phyloP scores from a whole-genome alignment of 768 basidiomycete species.

The Cubamyces lactineus region DNA sequence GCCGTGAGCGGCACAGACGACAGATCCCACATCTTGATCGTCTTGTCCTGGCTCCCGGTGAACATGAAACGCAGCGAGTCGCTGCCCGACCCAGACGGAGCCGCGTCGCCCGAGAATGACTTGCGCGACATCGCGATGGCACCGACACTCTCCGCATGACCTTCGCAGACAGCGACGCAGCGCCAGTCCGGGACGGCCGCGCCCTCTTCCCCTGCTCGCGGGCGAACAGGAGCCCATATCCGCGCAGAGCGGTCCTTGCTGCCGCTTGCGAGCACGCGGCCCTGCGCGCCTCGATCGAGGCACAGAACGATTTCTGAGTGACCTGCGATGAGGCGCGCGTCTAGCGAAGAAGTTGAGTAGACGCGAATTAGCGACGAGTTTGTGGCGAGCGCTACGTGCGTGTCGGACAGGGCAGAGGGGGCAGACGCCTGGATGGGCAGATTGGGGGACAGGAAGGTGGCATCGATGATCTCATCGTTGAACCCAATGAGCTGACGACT shows the following conservation, averaged over 20 bases:
- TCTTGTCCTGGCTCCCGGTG: slow-evolving; percentile 95
- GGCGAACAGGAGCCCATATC: slow-evolving; percentile 63
- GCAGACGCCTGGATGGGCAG: slow-evolving; percentile 31
- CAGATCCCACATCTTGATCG: slow-evolving; percentile 99
- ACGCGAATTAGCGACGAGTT: slow-evolving; percentile 95
- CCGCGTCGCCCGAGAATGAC: slow-evolving; percentile 33
- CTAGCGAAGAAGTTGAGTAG: slow-evolving; percentile 75
- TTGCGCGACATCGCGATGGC: slow-evolving; percentile 82
- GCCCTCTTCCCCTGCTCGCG: neutral
- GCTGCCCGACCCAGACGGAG: slow-evolving; percentile 15
- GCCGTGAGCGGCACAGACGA: slow-evolving; percentile 41
- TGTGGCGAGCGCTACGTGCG: slow-evolving; percentile 91
- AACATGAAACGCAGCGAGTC: slow-evolving; percentile 69
- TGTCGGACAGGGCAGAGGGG: slow-evolving; percentile 46
- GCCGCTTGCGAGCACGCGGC: slow-evolving; percentile 81
- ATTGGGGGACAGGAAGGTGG: slow-evolving; percentile 65
- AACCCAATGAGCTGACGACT: slow-evolving; percentile 90
- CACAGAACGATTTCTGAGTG: slow-evolving; percentile 92
- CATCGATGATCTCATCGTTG: slow-evolving; percentile 98
- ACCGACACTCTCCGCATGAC: slow-evolving; percentile 93
- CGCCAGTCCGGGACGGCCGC: slow-evolving; percentile 48
- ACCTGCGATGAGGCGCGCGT: slow-evolving; percentile 84
- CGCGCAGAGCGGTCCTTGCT: slow-evolving; percentile 91
- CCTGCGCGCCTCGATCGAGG: slow-evolving; percentile 68
- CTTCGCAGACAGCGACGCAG: slow-evolving; percentile 88